Conservation (phyloP, 495 filamentous ascomycete genomes). For the Annulohypoxylon maeteangense region DNA sequence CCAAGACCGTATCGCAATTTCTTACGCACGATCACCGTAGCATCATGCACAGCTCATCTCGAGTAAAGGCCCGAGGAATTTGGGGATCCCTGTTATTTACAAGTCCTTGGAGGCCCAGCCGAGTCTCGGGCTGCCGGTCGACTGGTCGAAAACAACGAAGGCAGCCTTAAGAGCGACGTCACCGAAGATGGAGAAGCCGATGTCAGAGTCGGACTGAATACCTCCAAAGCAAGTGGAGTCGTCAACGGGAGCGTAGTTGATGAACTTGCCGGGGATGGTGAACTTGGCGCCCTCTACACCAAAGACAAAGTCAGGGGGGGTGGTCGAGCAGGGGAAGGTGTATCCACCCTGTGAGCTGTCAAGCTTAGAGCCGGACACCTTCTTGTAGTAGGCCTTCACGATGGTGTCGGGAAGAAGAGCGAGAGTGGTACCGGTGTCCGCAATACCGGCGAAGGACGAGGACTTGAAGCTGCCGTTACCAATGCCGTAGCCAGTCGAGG, state of each 20-base stretch:
- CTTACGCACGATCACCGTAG: not conserved
- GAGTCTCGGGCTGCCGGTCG: slow-evolving; percentile 52
- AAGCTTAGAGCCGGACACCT: slow-evolving; percentile 62
- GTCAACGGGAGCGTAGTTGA: slow-evolving; percentile 63
- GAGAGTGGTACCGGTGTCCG: slow-evolving; percentile 78
- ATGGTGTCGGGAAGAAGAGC: slow-evolving; percentile 64
- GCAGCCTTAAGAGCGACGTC: slow-evolving; percentile 81
- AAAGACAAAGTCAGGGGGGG: slow-evolving; percentile 69
- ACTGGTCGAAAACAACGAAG: slow-evolving; percentile 74
- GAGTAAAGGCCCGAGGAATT: not conserved
- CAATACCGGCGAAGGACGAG: slow-evolving; percentile 59
- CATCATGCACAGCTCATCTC: not conserved
- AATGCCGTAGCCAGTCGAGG: slow-evolving; percentile 67
- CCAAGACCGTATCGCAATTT: not conserved
- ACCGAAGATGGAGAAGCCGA: slow-evolving; percentile 75
- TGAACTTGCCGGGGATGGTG: slow-evolving; percentile 61
- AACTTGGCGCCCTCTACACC: slow-evolving; percentile 61
- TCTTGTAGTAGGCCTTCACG: slow-evolving; percentile 70
- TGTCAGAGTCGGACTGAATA: slow-evolving; percentile 68
- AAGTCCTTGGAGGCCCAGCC: slow-evolving; percentile 63
- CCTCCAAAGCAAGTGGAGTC: slow-evolving; percentile 65
- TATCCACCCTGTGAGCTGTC: slow-evolving; percentile 66
- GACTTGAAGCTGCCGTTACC: slow-evolving; percentile 55
- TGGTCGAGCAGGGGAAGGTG: slow-evolving; percentile 70
- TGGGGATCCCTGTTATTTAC: slow-evolving; percentile 12